Evolutionary conservation across 2,329 filamentous ascomycete species (phyloP).

Genomic region (Clonostachys solani): DNA sequence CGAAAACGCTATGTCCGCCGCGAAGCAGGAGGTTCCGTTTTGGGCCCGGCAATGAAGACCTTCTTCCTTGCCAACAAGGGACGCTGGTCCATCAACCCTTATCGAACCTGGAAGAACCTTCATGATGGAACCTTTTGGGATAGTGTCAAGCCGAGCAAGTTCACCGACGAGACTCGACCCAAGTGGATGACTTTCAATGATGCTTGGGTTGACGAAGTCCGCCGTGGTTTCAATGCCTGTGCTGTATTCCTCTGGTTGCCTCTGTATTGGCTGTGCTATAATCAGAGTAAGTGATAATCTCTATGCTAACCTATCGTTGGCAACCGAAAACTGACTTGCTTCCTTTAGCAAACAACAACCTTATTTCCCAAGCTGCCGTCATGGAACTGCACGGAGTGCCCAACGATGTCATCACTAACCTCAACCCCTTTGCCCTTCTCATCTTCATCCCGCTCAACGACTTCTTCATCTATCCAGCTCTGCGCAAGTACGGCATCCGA

Average conservation of each 20-base stretch:
- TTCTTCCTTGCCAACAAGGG: constrained; percentile 62
- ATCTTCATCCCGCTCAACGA: constrained; percentile 72
- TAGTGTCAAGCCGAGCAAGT: constrained; percentile 62
- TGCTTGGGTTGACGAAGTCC: constrained; percentile 72
- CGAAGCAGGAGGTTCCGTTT: constrained; percentile 63
- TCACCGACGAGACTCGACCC: constrained; percentile 49
- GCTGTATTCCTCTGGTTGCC: constrained; percentile 68
- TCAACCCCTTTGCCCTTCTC: constrained; percentile 70
- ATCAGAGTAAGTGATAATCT: constrained; percentile 27
- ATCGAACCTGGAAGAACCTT: constrained; percentile 53
- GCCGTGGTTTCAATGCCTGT: constrained; percentile 63
- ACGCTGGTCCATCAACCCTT: constrained; percentile 64
- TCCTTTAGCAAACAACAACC: constrained; percentile 48
- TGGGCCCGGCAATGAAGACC: constrained; percentile 59
- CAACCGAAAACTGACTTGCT: neutral
- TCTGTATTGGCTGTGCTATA: constrained; percentile 51
- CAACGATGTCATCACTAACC: constrained; percentile 72
- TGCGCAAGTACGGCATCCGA: constrained; percentile 58
- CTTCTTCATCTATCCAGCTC: constrained; percentile 60
- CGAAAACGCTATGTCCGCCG: constrained; percentile 53
- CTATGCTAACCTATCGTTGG: neutral
- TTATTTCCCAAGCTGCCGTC: constrained; percentile 58
- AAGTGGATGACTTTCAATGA: constrained; percentile 77
- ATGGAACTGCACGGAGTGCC: constrained; percentile 68
- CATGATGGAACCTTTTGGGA: constrained; percentile 60